Percentiles rank a stretch among this genome's conserved stretches.
Conservation (phyloP, 345 rosid genomes). For the Lepidium africanum region DNA sequence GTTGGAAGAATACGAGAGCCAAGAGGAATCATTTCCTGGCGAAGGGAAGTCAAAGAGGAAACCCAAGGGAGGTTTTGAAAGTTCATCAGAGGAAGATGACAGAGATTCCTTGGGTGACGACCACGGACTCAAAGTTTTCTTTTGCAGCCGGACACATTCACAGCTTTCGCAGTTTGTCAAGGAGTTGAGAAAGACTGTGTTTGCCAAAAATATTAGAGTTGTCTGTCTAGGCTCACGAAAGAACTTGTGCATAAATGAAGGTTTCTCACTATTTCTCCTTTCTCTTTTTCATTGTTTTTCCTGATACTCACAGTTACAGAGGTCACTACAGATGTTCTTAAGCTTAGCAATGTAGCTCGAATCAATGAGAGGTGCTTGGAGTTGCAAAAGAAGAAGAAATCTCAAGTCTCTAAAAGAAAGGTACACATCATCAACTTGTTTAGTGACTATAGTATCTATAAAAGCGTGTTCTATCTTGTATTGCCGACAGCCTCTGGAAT, state of each 20-base stretch:
- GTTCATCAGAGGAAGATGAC: slow-evolving; percentile 62
- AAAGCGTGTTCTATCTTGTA: neutral
- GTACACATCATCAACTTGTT: slow-evolving; percentile 27
- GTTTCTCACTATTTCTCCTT: slow-evolving; percentile 23
- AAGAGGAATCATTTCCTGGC: slow-evolving; percentile 44
- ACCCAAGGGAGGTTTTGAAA: slow-evolving; percentile 23
- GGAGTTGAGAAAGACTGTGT: slow-evolving; percentile 71
- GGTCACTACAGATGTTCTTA: slow-evolving; percentile 51
- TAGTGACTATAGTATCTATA: neutral
- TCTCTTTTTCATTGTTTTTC: neutral
- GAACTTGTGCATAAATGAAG: slow-evolving; percentile 83
- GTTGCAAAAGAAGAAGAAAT: slow-evolving; percentile 62
- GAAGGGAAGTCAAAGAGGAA: slow-evolving; percentile 47
- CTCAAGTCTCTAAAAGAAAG: slow-evolving; percentile 56
- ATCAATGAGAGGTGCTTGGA: slow-evolving; percentile 88
- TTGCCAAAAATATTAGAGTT: slow-evolving; percentile 41
- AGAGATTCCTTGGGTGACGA: slow-evolving; percentile 29
- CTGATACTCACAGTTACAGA: slow-evolving; percentile 6
- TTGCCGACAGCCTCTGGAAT: neutral
- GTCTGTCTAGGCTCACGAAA: slow-evolving; percentile 81
- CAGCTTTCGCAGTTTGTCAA: slow-evolving; percentile 84
- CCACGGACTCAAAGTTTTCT: slow-evolving; percentile 51
- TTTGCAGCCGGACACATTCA: slow-evolving; percentile 91
- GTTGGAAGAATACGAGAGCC: slow-evolving; percentile 81
- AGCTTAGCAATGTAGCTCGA: slow-evolving; percentile 47